Conservation (phyloP, 176 grass and related monocot genomes). For the Leersia perrieri region DNA sequence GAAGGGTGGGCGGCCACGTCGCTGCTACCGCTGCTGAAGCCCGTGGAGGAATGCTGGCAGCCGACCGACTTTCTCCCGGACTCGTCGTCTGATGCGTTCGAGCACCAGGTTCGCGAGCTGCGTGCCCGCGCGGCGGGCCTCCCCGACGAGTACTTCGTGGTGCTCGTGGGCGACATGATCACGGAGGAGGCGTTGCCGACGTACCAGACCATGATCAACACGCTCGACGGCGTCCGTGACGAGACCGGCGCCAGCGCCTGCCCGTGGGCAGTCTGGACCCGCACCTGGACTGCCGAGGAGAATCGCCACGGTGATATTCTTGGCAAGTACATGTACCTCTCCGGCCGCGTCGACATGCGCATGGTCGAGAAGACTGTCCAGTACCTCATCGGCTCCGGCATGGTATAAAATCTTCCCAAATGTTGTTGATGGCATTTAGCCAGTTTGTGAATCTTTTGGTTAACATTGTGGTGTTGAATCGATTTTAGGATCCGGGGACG, state of each 20-base stretch:
- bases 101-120: slow-evolving; percentile 56
- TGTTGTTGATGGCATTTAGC: background rate
- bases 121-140: slow-evolving; percentile 57
- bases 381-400: slow-evolving; percentile 92
- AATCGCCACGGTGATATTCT: slow-evolving; percentile 90
- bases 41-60: slow-evolving; percentile 83
- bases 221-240: slow-evolving; percentile 80
- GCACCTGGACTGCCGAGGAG: slow-evolving; percentile 90
- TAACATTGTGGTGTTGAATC: background rate
- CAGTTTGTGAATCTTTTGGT: background rate
- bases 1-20: slow-evolving; percentile 60
- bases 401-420: slow-evolving; percentile 40
- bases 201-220: slow-evolving; percentile 99
- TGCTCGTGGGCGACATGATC: slow-evolving; percentile 89
- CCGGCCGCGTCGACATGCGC: slow-evolving; percentile 88
- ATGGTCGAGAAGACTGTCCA: slow-evolving; percentile 89
- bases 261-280: slow-evolving; percentile 95
- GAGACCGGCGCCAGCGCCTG: slow-evolving; percentile 84
- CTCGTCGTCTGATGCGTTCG: slow-evolving; percentile 59
- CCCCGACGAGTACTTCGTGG: slow-evolving; percentile 74
- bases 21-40: slow-evolving; percentile 82
- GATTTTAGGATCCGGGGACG: slow-evolving; percentile 60
- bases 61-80: slow-evolving; percentile 83
- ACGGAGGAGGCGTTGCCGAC: slow-evolving; percentile 96
- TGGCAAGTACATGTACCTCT: slow-evolving; percentile 82